These are phyloP conservation scores for Dendryphion nanum DNA, from an alignment of 2,329 filamentous ascomycete species.

Conservation along the genomic window DNA sequence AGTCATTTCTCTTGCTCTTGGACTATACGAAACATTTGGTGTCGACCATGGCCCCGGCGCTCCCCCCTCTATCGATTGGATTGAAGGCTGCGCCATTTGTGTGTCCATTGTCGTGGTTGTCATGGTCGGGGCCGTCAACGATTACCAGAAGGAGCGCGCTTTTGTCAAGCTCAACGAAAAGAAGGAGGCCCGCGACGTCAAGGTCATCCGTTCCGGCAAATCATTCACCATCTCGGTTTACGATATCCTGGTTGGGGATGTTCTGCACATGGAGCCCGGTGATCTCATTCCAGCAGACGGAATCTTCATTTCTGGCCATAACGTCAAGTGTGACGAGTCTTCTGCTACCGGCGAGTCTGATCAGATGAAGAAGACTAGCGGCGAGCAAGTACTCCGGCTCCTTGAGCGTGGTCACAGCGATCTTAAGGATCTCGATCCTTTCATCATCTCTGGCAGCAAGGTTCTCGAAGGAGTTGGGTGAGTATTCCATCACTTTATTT, in stretches of 20 bases:
- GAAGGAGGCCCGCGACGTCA: slow-evolving; percentile 19
- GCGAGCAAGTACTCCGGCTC: slow-evolving; percentile 56
- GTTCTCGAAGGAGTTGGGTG: slow-evolving; percentile 55
- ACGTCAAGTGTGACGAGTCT: slow-evolving; percentile 67
- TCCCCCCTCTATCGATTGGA: slow-evolving; percentile 43
- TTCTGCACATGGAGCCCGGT: slow-evolving; percentile 65
- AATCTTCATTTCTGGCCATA: slow-evolving; percentile 62
- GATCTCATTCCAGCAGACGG: slow-evolving; percentile 68
- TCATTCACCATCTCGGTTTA: slow-evolving; percentile 52
- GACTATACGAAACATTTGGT: slow-evolving; percentile 65
- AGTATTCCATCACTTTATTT: slow-evolving; percentile 1
- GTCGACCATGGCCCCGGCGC: slow-evolving; percentile 42
- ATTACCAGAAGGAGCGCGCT: slow-evolving; percentile 38
- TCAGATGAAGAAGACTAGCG: slow-evolving; percentile 62
- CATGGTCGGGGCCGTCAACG: slow-evolving; percentile 37
- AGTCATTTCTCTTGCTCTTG: slow-evolving; percentile 65
- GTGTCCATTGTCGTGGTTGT: slow-evolving; percentile 39
- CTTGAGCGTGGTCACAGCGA: slow-evolving; percentile 51
- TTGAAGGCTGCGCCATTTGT: slow-evolving; percentile 38
- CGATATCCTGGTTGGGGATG: slow-evolving; percentile 65
- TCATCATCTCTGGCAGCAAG: slow-evolving; percentile 58
- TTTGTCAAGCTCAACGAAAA: slow-evolving; percentile 22
- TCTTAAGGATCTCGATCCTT: slow-evolving; percentile 60
- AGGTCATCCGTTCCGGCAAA: slow-evolving; percentile 60
- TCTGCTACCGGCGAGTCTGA: slow-evolving; percentile 71